Evolutionary conservation across 148 eudicot genomes (phyloP).

Genomic region (Rhododendron williamsianum): DNA sequence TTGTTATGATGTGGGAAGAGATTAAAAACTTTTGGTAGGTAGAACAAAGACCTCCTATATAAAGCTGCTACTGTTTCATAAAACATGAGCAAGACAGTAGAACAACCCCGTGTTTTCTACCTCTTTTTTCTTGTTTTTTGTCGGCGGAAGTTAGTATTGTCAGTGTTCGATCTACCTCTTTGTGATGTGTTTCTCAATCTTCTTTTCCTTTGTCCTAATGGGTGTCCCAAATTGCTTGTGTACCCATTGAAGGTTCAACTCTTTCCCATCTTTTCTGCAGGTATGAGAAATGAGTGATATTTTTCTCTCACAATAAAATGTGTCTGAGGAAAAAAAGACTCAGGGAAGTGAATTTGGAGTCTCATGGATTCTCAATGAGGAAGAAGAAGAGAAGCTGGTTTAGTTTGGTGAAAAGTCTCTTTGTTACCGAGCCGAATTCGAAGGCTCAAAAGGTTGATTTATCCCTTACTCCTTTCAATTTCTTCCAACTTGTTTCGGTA

Average conservation of each 20-base stretch:
- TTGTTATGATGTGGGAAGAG: neutral
- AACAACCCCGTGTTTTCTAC: neutral
- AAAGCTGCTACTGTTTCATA: neutral
- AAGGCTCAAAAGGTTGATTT: constrained; percentile 44
- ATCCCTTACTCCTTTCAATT: neutral
- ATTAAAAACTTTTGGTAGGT: neutral
- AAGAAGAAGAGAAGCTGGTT: constrained; percentile 57
- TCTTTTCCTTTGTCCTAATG: neutral
- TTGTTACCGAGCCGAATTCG: constrained; percentile 47
- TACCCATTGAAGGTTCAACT: neutral
- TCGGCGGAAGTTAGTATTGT: neutral
- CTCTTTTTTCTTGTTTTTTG: neutral
- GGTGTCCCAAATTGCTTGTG: neutral
- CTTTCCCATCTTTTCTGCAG: neutral
- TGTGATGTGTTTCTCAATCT: constrained; percentile 1
- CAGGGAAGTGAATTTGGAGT: constrained; percentile 6
- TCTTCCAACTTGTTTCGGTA: neutral
- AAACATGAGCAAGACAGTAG: neutral
- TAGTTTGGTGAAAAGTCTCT: constrained; percentile 55
- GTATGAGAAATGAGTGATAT: neutral
- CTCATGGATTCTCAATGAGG: constrained; percentile 41
- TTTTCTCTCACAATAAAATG: neutral
- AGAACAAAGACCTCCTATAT: neutral
- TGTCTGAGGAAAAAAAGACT: neutral
- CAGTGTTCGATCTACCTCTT: neutral